These are phyloP conservation scores for Mercurialis annua DNA, from an alignment of 345 rosid species.

Conservation along the genomic window DNA sequence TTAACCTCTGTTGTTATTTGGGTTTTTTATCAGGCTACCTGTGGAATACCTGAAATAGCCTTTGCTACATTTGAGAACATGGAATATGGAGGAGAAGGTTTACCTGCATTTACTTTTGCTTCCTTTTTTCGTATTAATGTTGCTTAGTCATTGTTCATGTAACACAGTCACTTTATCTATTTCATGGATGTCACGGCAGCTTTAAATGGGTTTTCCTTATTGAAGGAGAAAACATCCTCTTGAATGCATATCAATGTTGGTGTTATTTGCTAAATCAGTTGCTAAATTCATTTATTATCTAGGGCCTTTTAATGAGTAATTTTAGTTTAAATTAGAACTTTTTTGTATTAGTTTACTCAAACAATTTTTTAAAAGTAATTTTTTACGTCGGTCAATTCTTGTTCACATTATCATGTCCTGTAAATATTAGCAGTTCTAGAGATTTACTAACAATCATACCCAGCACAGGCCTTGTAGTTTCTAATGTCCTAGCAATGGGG, in stretches of 20 bases:
- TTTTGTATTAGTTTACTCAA: background rate
- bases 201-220: background rate
- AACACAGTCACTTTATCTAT: background rate
- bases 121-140: background rate
- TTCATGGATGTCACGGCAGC: background rate
- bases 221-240: background rate
- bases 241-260: background rate
- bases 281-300: too few relatives aligned
- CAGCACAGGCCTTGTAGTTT: background rate
- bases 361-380: background rate
- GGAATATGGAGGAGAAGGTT: constrained; percentile 99
- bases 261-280: background rate
- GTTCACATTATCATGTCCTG: background rate
- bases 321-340: background rate
- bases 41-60: constrained; percentile 93
- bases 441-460: background rate
- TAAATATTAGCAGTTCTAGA: background rate
- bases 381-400: background rate
- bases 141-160: constrained; percentile 2
- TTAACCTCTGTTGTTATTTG: constrained; percentile 24
- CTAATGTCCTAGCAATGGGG: background rate
- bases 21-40: constrained; percentile 62
- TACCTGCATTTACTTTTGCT: constrained; percentile 20
- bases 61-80: constrained; percentile 90
- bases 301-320: background rate